A percentile compares a stretch with the other conserved stretches of the same genome.
Conservation (phyloP, 257 asterid species). For the Buddleja alternifolia region DNA sequence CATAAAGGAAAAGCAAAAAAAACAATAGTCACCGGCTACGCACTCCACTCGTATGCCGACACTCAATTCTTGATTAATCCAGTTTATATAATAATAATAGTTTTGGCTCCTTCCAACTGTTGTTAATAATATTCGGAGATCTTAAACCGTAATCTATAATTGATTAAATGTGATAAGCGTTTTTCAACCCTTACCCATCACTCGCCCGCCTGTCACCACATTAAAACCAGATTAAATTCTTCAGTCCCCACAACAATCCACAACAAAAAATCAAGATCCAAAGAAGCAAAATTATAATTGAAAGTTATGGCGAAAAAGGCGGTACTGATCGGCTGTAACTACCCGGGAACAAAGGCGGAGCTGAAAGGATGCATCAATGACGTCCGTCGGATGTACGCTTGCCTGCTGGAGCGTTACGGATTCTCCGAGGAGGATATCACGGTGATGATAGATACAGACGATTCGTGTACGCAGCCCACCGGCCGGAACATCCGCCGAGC, state of each 20-base stretch:
- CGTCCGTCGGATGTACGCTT: slow-evolving; percentile 70
- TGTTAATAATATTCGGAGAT: background rate
- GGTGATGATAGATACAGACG: slow-evolving; percentile 80
- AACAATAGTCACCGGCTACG: slow-evolving; percentile 20
- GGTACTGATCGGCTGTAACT: slow-evolving; percentile 88
- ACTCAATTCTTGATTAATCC: background rate
- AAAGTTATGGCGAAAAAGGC: slow-evolving; percentile 74
- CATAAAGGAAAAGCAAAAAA: no score
- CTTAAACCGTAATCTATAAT: background rate
- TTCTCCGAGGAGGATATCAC: slow-evolving; percentile 78
- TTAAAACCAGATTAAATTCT: background rate
- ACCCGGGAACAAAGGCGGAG: slow-evolving; percentile 89
- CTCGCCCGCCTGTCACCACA: slow-evolving; percentile 16
- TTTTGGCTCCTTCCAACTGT: background rate
- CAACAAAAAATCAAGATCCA: background rate
- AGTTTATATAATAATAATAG: slow-evolving; percentile 11
- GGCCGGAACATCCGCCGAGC: slow-evolving; percentile 85
- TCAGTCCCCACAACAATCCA: no score
- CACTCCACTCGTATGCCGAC: slow-evolving; percentile 37
- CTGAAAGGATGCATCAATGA: slow-evolving; percentile 95
- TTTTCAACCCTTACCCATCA: slow-evolving; percentile 9
- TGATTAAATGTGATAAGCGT: slow-evolving; percentile 12
- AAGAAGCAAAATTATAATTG: background rate
- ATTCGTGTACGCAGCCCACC: slow-evolving; percentile 75
- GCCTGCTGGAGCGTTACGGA: slow-evolving; percentile 74